A percentile compares a stretch with the other conserved stretches of the same genome.
phyloP scores from a whole-genome alignment of 2,329 filamentous ascomycete genomes.

The Sclerotinia borealis region DNA sequence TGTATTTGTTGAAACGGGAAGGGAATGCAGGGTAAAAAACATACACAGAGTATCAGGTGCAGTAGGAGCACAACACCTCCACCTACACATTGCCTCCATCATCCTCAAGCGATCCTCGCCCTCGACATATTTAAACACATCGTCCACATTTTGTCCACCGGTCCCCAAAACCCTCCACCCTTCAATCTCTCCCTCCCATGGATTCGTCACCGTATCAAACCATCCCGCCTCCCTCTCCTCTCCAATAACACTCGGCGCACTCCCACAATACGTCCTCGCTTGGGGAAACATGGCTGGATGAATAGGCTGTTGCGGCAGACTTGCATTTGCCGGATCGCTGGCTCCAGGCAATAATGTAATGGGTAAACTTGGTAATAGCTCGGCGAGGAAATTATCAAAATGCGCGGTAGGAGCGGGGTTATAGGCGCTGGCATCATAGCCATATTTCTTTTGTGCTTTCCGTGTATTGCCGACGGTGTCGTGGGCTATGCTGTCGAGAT shows the following conservation, averaged over 20 bases:
- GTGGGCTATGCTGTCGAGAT: slow-evolving; percentile 26
- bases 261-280: slow-evolving; percentile 54
- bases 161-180: slow-evolving; percentile 85
- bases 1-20: background rate
- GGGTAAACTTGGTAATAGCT: slow-evolving; percentile 78
- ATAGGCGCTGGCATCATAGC: slow-evolving; percentile 85
- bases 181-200: slow-evolving; percentile 84
- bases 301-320: slow-evolving; percentile 87
- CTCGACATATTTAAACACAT: slow-evolving; percentile 86
- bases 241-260: slow-evolving; percentile 29
- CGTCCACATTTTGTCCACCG: slow-evolving; percentile 87
- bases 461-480: slow-evolving; percentile 31
- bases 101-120: slow-evolving; percentile 72
- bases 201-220: slow-evolving; percentile 88
- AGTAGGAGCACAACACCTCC: slow-evolving; percentile 86
- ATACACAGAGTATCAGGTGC: slow-evolving; percentile 92
- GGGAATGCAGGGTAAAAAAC: slow-evolving; percentile 32
- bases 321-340: slow-evolving; percentile 80
- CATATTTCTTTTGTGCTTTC: slow-evolving; percentile 69
- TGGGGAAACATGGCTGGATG: slow-evolving; percentile 86
- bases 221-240: slow-evolving; percentile 52
- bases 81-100: slow-evolving; percentile 92
- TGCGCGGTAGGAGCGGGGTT: slow-evolving; percentile 79
- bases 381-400: slow-evolving; percentile 75
- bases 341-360: slow-evolving; percentile 82